Percentiles rank a stretch among this genome's conserved stretches.
Conservation (phyloP, 2,329 filamentous ascomycete genomes). For the Aspergillus uvarum region DNA sequence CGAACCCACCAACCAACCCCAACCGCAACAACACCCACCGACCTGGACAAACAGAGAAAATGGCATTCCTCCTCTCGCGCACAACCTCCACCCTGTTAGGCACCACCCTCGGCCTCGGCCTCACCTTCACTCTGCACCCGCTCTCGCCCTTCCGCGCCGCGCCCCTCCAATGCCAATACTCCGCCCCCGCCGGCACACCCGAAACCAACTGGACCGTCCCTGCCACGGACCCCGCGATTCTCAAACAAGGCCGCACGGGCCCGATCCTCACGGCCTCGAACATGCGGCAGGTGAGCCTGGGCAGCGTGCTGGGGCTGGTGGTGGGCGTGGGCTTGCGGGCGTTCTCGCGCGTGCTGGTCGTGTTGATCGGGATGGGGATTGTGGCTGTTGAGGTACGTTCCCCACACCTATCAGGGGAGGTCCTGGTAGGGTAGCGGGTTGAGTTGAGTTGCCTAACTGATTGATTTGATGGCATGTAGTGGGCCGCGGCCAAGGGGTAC, state of each 20-base stretch:
- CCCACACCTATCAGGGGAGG: too few species aligned
- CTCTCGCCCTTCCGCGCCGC: slow-evolving; percentile 35
- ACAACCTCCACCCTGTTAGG: slow-evolving; percentile 31
- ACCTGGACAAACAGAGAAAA: slow-evolving; percentile 1
- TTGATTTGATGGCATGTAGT: slow-evolving; percentile 29
- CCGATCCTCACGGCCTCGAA: slow-evolving; percentile 34
- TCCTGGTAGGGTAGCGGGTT: too few species aligned
- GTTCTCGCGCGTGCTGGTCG: slow-evolving; percentile 46
- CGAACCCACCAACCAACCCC: background rate
- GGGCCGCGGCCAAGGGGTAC: slow-evolving; percentile 48
- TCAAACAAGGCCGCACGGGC: slow-evolving; percentile 29
- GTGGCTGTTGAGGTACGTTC: slow-evolving; percentile 43
- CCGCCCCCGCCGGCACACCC: slow-evolving; percentile 22
- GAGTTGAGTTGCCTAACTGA: background rate
- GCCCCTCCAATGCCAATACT: slow-evolving; percentile 41
- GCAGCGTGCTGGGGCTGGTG: slow-evolving; percentile 46
- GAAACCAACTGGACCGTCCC: slow-evolving; percentile 30
- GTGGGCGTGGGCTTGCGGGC: slow-evolving; percentile 45
- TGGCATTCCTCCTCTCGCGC: slow-evolving; percentile 30
- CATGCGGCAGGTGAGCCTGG: slow-evolving; percentile 47
- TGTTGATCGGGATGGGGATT: slow-evolving; percentile 46
- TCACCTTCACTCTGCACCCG: slow-evolving; percentile 35
- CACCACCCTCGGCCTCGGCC: slow-evolving; percentile 36
- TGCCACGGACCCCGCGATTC: slow-evolving; percentile 21
- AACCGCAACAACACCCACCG: too few species aligned